phyloP scores from a whole-genome alignment of 1,284 basidiomycete species.

The Irpex rosettiformis region DNA sequence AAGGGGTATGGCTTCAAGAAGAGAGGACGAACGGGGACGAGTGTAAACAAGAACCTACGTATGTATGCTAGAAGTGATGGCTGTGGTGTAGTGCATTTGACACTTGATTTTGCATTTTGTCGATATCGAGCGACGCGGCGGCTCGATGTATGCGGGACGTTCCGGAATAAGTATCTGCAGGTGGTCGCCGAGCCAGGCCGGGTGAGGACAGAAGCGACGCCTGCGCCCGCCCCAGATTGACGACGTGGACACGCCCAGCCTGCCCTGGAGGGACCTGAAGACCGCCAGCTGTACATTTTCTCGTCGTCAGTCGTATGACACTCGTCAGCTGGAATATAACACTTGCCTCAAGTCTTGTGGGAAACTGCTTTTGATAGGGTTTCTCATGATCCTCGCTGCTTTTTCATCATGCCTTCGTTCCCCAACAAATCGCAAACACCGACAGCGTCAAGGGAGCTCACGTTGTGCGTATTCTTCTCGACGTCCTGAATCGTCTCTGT shows the following conservation, averaged over 20 bases:
- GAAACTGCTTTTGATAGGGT: background rate
- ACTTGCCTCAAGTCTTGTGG: background rate
- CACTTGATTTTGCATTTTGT: background rate
- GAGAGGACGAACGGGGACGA: too few species aligned
- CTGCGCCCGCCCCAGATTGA: background rate
- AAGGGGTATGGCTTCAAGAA: too few species aligned
- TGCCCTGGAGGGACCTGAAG: background rate
- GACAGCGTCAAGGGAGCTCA: background rate
- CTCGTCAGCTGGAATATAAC: background rate
- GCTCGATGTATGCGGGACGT: background rate
- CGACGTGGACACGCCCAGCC: background rate
- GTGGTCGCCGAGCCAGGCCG: background rate
- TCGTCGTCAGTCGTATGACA: background rate
- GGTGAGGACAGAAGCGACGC: background rate
- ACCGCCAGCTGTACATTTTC: background rate
- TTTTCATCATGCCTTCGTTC: background rate
- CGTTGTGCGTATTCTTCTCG: background rate
- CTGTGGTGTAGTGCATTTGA: background rate
- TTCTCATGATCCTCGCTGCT: background rate
- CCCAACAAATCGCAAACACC: background rate
- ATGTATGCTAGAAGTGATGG: background rate
- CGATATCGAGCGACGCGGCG: too few species aligned
- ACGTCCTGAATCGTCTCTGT: background rate
- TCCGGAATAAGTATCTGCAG: background rate
- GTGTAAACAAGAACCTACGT: background rate